Evolutionary conservation across 1,284 basidiomycete species (phyloP).

Genomic region (Fistulinella cinereoalba): DNA sequence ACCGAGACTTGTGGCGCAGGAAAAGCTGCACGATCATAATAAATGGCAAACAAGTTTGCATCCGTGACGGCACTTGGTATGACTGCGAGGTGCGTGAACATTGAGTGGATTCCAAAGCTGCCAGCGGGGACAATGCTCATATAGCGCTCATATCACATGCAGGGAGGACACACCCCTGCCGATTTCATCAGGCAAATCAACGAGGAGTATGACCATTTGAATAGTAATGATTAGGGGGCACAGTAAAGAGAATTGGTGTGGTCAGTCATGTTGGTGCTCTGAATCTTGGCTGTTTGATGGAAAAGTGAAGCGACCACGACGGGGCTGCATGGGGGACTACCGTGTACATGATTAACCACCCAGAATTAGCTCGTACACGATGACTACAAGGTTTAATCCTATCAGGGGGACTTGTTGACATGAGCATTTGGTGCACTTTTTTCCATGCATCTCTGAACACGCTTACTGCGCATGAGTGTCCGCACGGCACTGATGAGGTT

Average conservation of each 20-base stretch:
- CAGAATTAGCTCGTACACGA: slow-evolving; percentile 75
- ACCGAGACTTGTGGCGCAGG: slow-evolving; percentile 35
- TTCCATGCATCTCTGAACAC: slow-evolving; percentile 21
- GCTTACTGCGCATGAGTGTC: slow-evolving; percentile 89
- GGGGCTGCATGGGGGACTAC: slow-evolving; percentile 11
- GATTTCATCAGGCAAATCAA: slow-evolving; percentile 83
- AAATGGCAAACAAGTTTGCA: slow-evolving; percentile 63
- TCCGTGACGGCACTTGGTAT: slow-evolving; percentile 79
- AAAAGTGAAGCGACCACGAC: slow-evolving; percentile 12
- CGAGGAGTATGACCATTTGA: slow-evolving; percentile 65
- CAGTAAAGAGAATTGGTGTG: slow-evolving; percentile 9
- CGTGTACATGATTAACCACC: slow-evolving; percentile 40
- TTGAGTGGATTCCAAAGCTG: slow-evolving; percentile 28
- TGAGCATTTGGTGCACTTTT: slow-evolving; percentile 14
- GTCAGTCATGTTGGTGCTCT: slow-evolving; percentile 6
- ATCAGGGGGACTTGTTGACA: slow-evolving; percentile 79
- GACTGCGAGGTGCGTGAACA: slow-evolving; percentile 70
- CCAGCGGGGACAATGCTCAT: slow-evolving; percentile 27
- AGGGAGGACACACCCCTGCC: slow-evolving; percentile 71
- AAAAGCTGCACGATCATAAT: slow-evolving; percentile 87
- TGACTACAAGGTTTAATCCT: slow-evolving; percentile 76
- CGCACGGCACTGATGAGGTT: slow-evolving; percentile 92
- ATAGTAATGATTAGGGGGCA: slow-evolving; percentile 35
- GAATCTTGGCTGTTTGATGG: slow-evolving; percentile 9
- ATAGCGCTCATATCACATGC: too few relatives aligned